phyloP scores from a whole-genome alignment of 2,329 filamentous ascomycete genomes.

The Aspergillus versicolor region DNA sequence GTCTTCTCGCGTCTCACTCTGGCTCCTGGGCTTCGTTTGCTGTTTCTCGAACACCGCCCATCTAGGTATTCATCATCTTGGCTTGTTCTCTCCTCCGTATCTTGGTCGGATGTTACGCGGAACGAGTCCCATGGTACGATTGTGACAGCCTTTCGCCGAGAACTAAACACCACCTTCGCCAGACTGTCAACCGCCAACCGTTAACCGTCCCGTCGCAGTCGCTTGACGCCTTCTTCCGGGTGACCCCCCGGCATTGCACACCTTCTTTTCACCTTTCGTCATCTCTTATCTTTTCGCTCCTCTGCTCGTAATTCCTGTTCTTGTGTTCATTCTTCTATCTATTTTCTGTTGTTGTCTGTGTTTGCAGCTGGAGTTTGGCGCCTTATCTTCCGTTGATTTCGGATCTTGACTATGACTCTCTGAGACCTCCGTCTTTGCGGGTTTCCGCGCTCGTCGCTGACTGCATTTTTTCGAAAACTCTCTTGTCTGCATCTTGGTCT shows the following conservation, averaged over 20 bases:
- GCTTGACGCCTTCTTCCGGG: slow-evolving; percentile 11
- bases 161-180: slow-evolving; percentile 5
- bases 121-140: slow-evolving; percentile 25
- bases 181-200: background rate
- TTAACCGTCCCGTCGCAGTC: slow-evolving; percentile 1
- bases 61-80: background rate
- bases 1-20: background rate
- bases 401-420: slow-evolving; percentile 17
- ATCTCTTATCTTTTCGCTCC: background rate
- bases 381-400: slow-evolving; percentile 9
- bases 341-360: slow-evolving; percentile 2
- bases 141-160: slow-evolving; percentile 18
- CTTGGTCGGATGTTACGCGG: slow-evolving; percentile 6
- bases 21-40: background rate
- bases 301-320: background rate
- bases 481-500: background rate
- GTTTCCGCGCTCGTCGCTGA: slow-evolving; percentile 14
- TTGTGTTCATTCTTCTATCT: background rate
- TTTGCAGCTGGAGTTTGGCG: slow-evolving; percentile 9
- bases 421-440: slow-evolving; percentile 15
- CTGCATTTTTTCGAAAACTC: background rate
- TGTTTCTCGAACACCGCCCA: background rate
- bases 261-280: background rate
- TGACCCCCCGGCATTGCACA: slow-evolving; percentile 12
- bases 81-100: background rate